These are phyloP conservation scores for Meyerozyma carpophila DNA, from an alignment of 1,139 yeast species.

Conservation along the genomic window DNA sequence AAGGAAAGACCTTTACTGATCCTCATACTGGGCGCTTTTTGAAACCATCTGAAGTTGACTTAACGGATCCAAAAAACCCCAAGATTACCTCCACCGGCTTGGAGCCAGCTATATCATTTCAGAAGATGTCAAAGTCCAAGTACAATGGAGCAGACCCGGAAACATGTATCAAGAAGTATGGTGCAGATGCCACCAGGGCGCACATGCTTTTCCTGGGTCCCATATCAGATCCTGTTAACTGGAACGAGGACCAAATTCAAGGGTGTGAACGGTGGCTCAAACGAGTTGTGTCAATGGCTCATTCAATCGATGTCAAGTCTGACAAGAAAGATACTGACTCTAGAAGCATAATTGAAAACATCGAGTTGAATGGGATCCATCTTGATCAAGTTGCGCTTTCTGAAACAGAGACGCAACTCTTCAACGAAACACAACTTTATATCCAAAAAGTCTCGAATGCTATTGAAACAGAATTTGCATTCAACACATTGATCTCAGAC, in stretches of 20 bases:
- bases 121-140: slow-evolving; percentile 95
- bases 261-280: slow-evolving; percentile 87
- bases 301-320: slow-evolving; percentile 16
- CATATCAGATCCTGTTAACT: slow-evolving; percentile 67
- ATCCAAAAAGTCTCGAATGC: slow-evolving; percentile 52
- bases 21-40: slow-evolving; percentile 71
- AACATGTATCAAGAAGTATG: slow-evolving; percentile 68
- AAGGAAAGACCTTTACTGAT: slow-evolving; percentile 76
- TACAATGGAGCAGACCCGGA: slow-evolving; percentile 91
- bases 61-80: slow-evolving; percentile 35
- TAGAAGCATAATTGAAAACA: slow-evolving; percentile 6
- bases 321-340: slow-evolving; percentile 2
- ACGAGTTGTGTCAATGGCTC: slow-evolving; percentile 37
- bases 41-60: slow-evolving; percentile 67
- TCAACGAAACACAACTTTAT: slow-evolving; percentile 52
- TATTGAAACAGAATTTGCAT: slow-evolving; percentile 51
- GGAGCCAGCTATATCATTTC: slow-evolving; percentile 55
- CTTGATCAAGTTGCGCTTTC: slow-evolving; percentile 19
- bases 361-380: slow-evolving; percentile 18
- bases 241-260: slow-evolving; percentile 85
- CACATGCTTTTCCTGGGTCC: slow-evolving; percentile 95
- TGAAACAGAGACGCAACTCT: slow-evolving; percentile 47
- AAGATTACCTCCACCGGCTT: slow-evolving; percentile 45
- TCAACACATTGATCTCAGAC: slow-evolving; percentile 85
- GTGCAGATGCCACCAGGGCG: slow-evolving; percentile 93